Percentiles rank a stretch among this genome's conserved stretches.
These are phyloP conservation scores for Tolypocladium pustulatum DNA, from an alignment of 2,329 filamentous ascomycete genomes.

Conservation along the genomic window DNA sequence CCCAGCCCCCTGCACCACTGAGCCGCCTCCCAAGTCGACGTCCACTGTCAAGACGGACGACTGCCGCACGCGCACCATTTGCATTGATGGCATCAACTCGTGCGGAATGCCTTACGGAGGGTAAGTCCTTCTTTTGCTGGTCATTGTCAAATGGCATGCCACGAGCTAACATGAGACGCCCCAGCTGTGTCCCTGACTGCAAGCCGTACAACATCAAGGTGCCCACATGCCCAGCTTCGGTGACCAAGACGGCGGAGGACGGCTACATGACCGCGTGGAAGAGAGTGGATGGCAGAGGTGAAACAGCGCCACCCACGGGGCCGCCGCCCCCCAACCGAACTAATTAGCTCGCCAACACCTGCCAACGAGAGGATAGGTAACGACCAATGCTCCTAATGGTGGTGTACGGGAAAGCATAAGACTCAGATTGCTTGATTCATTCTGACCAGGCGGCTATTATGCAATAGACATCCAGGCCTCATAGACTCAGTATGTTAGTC, in stretches of 20 bases:
- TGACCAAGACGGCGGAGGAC: not conserved
- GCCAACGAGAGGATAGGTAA: not conserved
- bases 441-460: too few species aligned
- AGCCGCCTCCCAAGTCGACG: not conserved
- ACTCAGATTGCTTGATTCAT: not conserved
- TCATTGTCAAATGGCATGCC: not conserved
- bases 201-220: constrained; percentile 6
- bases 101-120: constrained; percentile 14
- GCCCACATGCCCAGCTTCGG: constrained; percentile 8
- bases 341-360: not conserved
- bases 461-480: too few species aligned
- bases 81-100: constrained; percentile 12
- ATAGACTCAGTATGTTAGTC: not conserved
- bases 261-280: not conserved
- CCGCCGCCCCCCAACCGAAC: too few species aligned
- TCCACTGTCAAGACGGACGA: constrained; percentile 2
- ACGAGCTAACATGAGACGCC: not conserved
- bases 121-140: constrained; percentile 5
- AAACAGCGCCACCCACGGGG: too few species aligned
- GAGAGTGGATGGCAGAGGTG: not conserved
- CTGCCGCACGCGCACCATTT: constrained; percentile 15
- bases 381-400: not conserved
- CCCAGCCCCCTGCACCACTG: constrained; percentile 7
- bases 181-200: constrained; percentile 14
- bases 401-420: not conserved